Evolutionary conservation across 345 rosid species (phyloP).

Genomic region (Psidium guajava): DNA sequence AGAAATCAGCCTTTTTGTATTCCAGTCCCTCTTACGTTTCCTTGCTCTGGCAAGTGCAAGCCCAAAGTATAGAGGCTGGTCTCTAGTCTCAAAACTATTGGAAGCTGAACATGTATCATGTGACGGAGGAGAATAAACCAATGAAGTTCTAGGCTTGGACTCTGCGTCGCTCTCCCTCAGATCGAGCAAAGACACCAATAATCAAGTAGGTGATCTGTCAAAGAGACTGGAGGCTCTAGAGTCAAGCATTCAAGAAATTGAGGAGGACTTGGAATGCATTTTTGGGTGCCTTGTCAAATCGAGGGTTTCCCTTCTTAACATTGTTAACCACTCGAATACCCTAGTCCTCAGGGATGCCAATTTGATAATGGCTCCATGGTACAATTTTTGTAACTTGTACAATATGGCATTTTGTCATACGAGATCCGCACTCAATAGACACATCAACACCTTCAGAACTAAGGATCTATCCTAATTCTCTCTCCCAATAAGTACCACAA

Average conservation of each 20-base stretch:
- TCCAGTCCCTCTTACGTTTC: slow-evolving; percentile 3
- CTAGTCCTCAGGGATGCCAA: neutral
- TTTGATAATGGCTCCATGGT: neutral
- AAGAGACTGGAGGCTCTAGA: slow-evolving; percentile 3
- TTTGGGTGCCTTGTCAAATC: slow-evolving; percentile 10
- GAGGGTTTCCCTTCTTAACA: neutral
- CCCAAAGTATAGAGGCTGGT: neutral
- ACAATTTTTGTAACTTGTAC: neutral
- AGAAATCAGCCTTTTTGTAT: neutral
- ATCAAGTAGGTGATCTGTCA: neutral
- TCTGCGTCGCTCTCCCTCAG: neutral
- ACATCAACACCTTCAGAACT: neutral
- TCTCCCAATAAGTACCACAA: neutral
- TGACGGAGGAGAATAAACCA: neutral
- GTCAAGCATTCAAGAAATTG: slow-evolving; percentile 4
- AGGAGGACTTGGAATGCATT: slow-evolving; percentile 5
- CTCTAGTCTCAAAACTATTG: slow-evolving; percentile 6
- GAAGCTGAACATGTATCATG: neutral
- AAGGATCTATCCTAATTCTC: neutral
- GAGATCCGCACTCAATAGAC: neutral
- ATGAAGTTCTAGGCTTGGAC: slow-evolving; percentile 10
- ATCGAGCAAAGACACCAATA: neutral
- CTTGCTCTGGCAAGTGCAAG: neutral
- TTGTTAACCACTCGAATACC: neutral
- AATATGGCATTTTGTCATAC: neutral